Percentiles rank a stretch among this genome's conserved stretches.
Evolutionary conservation across 2,329 filamentous ascomycete genomes (phyloP).

Genomic region (Metarhizium robertsii): DNA sequence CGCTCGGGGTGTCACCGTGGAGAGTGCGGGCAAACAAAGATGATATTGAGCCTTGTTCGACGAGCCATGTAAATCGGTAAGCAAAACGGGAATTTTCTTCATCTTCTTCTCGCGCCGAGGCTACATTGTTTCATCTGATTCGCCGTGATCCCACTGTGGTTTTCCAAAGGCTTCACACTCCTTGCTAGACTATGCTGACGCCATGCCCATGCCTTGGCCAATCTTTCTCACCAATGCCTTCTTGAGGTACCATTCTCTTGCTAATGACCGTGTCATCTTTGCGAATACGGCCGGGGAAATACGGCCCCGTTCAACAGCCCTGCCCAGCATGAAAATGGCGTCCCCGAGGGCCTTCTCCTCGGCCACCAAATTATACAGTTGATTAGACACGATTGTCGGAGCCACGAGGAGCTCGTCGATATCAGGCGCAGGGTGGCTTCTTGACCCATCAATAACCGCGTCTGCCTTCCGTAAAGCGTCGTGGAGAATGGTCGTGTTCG

Average conservation of each 20-base stretch:
- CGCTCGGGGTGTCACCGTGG: too few species aligned
- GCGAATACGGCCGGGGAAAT: slow-evolving; percentile 66
- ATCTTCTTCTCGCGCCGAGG: too few species aligned
- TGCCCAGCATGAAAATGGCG: slow-evolving; percentile 72
- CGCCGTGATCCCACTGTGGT: too few species aligned
- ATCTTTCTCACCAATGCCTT: slow-evolving; percentile 75
- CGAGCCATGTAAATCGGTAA: too few species aligned
- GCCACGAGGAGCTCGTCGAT: slow-evolving; percentile 92
- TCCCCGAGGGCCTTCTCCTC: slow-evolving; percentile 84
- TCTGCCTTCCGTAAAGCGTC: slow-evolving; percentile 73
- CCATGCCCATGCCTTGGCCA: slow-evolving; percentile 63
- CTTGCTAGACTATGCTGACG: slow-evolving; percentile 8
- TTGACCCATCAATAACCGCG: slow-evolving; percentile 63
- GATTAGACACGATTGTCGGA: slow-evolving; percentile 84
- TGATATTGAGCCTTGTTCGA: too few species aligned
- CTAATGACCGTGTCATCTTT: slow-evolving; percentile 64
- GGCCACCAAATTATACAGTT: slow-evolving; percentile 80
- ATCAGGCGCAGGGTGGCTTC: slow-evolving; percentile 57
- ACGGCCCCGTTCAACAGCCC: slow-evolving; percentile 64
- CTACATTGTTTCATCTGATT: too few species aligned
- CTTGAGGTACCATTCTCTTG: slow-evolving; percentile 74
- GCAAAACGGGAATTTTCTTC: too few species aligned
- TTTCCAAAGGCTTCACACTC: too few species aligned
- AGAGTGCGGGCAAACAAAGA: too few species aligned
- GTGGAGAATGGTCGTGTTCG: slow-evolving; percentile 71